Conservation (phyloP, 805 yeast species). For the Tetrapisispora pingtungensis region DNA sequence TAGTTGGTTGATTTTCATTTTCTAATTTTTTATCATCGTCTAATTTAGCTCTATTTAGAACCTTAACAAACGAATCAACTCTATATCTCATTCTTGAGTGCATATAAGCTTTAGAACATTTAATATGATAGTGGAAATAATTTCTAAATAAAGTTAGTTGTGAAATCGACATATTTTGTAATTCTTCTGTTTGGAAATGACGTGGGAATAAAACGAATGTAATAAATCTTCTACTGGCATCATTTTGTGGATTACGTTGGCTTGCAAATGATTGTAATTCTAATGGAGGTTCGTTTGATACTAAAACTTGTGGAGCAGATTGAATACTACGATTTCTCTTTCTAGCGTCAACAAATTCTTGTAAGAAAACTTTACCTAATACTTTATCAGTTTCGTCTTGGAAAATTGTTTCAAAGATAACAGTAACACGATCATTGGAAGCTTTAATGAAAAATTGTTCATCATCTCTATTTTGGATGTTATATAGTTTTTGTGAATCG, state of each 20-base stretch:
- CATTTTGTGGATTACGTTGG: constrained; percentile 11
- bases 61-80: constrained; percentile 87
- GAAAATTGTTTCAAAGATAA: constrained; percentile 86
- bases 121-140: constrained; percentile 97
- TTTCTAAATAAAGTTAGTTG: constrained; percentile 90
- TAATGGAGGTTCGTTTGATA: constrained; percentile 89
- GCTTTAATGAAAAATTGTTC: constrained; percentile 89
- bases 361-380: constrained; percentile 80
- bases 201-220: constrained; percentile 76
- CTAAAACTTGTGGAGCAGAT: constrained; percentile 96
- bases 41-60: constrained; percentile 92
- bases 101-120: constrained; percentile 95
- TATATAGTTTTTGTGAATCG: constrained; percentile 21
- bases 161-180: constrained; percentile 42
- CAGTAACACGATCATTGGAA: constrained; percentile 92
- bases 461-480: constrained; percentile 78
- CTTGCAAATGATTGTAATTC: constrained; percentile 42
- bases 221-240: constrained; percentile 35
- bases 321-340: constrained; percentile 87
- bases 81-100: constrained; percentile 97
- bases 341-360: constrained; percentile 93
- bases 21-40: constrained; percentile 54
- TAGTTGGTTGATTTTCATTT: constrained; percentile 10
- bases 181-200: constrained; percentile 61
- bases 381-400: constrained; percentile 94